A percentile compares a stretch with the other conserved stretches of the same genome.
Conservation (phyloP, 768 basidiomycete genomes). For the Tephrocybe sp. region DNA sequence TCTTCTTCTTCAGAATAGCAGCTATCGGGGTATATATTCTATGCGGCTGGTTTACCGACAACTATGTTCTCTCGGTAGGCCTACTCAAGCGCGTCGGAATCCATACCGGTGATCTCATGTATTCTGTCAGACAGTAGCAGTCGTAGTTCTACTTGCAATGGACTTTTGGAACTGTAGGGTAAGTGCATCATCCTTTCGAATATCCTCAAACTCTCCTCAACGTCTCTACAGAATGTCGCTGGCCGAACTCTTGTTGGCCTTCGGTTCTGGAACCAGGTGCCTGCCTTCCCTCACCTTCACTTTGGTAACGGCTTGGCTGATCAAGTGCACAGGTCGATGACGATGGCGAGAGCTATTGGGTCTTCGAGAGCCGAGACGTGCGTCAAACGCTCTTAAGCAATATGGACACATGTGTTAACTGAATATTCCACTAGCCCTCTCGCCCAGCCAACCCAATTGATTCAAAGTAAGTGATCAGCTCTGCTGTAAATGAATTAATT, state of each 20-base stretch:
- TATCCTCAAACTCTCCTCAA: slow-evolving; percentile 2
- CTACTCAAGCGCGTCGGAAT: slow-evolving; percentile 3
- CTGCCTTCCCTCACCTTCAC: slow-evolving; percentile 7
- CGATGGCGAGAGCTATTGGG: slow-evolving; percentile 95
- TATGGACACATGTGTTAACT: neutral
- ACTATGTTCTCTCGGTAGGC: slow-evolving; percentile 91
- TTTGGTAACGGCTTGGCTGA: neutral
- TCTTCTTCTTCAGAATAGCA: slow-evolving; percentile 84
- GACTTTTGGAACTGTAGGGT: slow-evolving; percentile 99
- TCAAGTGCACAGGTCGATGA: slow-evolving; percentile 75
- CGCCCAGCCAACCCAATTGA: slow-evolving; percentile 87
- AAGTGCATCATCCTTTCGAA: slow-evolving; percentile 18
- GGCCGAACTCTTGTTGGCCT: slow-evolving; percentile 93
- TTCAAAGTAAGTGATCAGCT: slow-evolving; percentile 60
- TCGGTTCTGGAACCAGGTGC: slow-evolving; percentile 95
- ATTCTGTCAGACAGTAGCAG: slow-evolving; percentile 67
- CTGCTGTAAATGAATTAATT: slow-evolving; percentile 1
- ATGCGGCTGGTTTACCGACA: slow-evolving; percentile 86
- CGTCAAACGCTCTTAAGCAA: slow-evolving; percentile 25
- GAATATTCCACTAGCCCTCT: slow-evolving; percentile 58
- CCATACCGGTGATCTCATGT: neutral
- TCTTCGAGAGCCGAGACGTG: slow-evolving; percentile 96
- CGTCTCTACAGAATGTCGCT: slow-evolving; percentile 77
- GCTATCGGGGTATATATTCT: slow-evolving; percentile 93
- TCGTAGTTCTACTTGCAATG: slow-evolving; percentile 92